Evolutionary conservation across 208 protist genomes (phyloP).

Genomic region (Trypanosomatidae sp.): DNA sequence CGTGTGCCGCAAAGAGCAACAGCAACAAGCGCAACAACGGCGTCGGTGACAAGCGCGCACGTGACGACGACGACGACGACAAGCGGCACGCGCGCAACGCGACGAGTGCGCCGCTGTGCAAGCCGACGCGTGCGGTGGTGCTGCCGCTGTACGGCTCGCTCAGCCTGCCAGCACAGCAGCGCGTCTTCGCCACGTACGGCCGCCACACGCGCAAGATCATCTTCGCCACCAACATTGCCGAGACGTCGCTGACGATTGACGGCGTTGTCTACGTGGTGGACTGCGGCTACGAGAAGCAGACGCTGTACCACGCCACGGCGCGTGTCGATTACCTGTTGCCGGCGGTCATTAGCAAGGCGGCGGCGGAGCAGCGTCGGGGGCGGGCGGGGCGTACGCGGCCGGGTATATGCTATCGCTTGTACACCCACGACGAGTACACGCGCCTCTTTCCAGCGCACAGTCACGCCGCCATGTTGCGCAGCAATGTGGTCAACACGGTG

Average conservation of each 20-base stretch:
- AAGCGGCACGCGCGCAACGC: no score
- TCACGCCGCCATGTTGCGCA: conserved; percentile 94
- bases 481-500: conserved; percentile 93
- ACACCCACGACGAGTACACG: conserved; percentile 80
- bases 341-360: conserved; percentile 96
- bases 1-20: no score
- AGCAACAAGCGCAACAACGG: no score
- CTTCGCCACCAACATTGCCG: conserved; percentile 99
- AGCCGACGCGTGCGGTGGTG: conserved; percentile 23
- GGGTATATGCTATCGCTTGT: conserved; percentile 97
- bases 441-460: conserved; percentile 66
- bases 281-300: conserved; percentile 98
- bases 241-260: conserved; percentile 99
- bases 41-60: no score
- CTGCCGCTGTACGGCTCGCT: conserved; percentile 78
- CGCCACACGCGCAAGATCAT: conserved; percentile 88
- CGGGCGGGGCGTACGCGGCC: conserved; percentile 97
- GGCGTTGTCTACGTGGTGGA: conserved; percentile 99
- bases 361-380: conserved; percentile 98
- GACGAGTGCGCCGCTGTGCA: neutral
- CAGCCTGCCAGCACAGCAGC: conserved; percentile 54
- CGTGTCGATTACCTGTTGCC: conserved; percentile 96
- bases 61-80: no score
- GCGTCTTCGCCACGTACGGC: conserved; percentile 34
- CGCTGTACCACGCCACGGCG: conserved; percentile 91